Conservation (phyloP, 768 basidiomycete genomes). For the Pisolithus marmoratus region DNA sequence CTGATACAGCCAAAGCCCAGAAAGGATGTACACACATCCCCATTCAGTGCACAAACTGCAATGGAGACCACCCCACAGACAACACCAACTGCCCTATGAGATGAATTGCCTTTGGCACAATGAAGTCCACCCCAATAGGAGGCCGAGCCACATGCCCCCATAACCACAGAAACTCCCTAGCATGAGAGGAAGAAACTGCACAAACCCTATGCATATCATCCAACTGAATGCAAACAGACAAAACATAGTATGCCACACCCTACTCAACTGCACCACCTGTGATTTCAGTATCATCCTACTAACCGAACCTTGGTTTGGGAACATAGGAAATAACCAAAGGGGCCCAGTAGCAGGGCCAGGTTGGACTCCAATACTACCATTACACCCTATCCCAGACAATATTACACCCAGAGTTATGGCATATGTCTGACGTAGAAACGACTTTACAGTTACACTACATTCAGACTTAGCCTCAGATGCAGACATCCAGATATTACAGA, state of each 20-base stretch:
- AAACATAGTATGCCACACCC: neutral
- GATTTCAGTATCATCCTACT: neutral
- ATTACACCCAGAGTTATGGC: neutral
- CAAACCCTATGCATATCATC: neutral
- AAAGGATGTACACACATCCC: neutral
- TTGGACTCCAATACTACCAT: neutral
- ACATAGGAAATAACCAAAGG: neutral
- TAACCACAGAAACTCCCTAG: neutral
- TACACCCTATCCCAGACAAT: neutral
- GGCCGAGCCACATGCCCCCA: no score
- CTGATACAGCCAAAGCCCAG: neutral
- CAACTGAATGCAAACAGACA: neutral
- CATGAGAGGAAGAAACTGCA: neutral
- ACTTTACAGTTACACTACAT: neutral
- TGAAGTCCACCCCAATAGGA: no score
- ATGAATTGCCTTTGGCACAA: no score
- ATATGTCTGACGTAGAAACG: neutral
- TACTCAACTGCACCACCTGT: neutral
- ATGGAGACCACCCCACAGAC: neutral
- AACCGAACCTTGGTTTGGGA: neutral
- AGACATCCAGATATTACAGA: neutral
- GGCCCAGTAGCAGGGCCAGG: neutral
- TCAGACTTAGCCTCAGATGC: neutral
- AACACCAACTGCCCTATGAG: neutral
- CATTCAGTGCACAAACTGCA: neutral